Evolutionary conservation across 2,329 filamentous ascomycete species (phyloP).

Genomic region (Verticillium alfalfae): DNA sequence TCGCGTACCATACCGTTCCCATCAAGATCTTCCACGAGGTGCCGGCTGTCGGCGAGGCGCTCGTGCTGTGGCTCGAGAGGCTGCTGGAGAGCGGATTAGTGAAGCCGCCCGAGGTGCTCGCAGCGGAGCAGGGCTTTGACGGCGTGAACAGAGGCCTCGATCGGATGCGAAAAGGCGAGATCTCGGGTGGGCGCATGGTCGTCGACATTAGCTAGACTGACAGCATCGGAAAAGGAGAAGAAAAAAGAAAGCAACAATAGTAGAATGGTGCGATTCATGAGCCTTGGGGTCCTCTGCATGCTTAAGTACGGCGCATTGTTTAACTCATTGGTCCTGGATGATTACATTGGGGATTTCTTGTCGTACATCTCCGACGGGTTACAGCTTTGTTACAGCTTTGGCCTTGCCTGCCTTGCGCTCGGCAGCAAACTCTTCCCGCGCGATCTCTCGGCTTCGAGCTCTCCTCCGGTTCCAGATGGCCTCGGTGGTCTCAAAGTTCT

Average conservation of each 20-base stretch:
- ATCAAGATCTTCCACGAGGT: constrained; percentile 73
- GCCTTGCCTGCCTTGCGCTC: constrained; percentile 29
- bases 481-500: constrained; percentile 43
- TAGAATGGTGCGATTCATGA: no score
- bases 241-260: background rate
- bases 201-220: constrained; percentile 27
- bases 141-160: constrained; percentile 66
- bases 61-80: constrained; percentile 63
- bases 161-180: constrained; percentile 57
- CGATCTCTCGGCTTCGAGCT: constrained; percentile 36
- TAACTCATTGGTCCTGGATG: no score
- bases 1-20: constrained; percentile 60
- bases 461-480: constrained; percentile 39
- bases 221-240: constrained; percentile 2
- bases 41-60: constrained; percentile 53
- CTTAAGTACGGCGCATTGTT: no score
- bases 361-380: background rate
- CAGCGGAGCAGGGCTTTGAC: constrained; percentile 56
- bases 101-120: constrained; percentile 59
- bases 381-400: constrained; percentile 22
- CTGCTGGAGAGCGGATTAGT: constrained; percentile 51
- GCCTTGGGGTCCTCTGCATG: no score
- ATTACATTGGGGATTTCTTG: no score
- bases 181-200: constrained; percentile 66
- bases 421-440: constrained; percentile 43